Evolutionary conservation across 2,329 filamentous ascomycete species (phyloP), one percentile per base, ranked within the genome.

Genomic region (Amylocarpus encephaloides): DNA sequence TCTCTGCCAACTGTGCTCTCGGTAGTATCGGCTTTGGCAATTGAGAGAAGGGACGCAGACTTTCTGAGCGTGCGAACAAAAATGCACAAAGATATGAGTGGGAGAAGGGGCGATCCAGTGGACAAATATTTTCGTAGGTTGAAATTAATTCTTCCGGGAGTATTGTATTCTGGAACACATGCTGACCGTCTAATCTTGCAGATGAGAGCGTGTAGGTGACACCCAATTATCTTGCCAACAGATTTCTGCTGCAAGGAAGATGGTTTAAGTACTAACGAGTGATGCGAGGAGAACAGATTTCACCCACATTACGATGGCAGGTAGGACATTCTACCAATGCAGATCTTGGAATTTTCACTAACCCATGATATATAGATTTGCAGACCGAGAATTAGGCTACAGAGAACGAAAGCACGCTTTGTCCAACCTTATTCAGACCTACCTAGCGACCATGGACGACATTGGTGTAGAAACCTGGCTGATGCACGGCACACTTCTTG

Each of bases 401-500:
- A 64, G 70, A 68, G 64, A 62, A 51, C 64, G 62, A 38, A 62
- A 55, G 50, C 47, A 78, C 29, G 81, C 79, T 7, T 76, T 92
- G 52, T 77, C 76, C 42, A 79, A 87, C 65, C 80, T 93, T 60
- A 78, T 90, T 55, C 80, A 84, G 57, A 84, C 86, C 45, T 93
- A 92, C 68, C 75, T 93, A 44, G 73, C 76, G 39, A 83, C 80
- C 46, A 84, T 86, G 66, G 69, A 73, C 46, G 73, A 78, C 26
- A 73, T 85, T 51, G 78, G 79, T 2, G 69, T 64, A 7, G 63
- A 66, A 52, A 65, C 64, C 49, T 66, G 64, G 64, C 79, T 93
- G 51, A 87, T 88, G 52, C 88, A 94, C 67, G 88, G 88, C 46
- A 90, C 88, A 11, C 71, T 93, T 46, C 72, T 94, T 18, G 88